Evolutionary conservation across 208 protist genomes (phyloP).

Genomic region (Trypanosoma vivax): DNA sequence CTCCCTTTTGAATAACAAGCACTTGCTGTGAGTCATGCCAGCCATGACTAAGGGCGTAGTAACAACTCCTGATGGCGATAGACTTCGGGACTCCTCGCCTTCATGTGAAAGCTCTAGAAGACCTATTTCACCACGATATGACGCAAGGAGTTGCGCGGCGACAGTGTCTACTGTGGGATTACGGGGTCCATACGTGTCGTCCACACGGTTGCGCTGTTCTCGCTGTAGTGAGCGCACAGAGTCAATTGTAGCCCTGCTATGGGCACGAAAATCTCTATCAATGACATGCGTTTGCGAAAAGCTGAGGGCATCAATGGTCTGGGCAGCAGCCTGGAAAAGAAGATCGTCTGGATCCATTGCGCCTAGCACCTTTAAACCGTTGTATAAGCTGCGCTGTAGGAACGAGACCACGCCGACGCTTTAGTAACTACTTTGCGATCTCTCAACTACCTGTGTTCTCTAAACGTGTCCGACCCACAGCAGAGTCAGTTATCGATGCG

Average conservation of each 20-base stretch:
- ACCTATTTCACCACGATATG: constrained; percentile 69
- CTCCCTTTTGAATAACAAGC: constrained; percentile 71
- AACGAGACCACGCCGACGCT: background rate
- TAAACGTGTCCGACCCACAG: too few species aligned
- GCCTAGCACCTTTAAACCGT: background rate
- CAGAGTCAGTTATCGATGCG: too few species aligned
- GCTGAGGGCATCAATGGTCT: constrained; percentile 61
- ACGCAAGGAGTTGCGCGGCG: constrained; percentile 49
- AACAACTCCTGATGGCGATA: constrained; percentile 17
- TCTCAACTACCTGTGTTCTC: background rate
- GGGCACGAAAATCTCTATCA: constrained; percentile 68
- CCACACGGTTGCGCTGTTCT: constrained; percentile 72
- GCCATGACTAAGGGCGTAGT: too few species aligned
- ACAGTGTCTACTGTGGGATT: constrained; percentile 47
- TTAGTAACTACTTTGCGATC: background rate
- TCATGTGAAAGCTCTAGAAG: constrained; percentile 54
- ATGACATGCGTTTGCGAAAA: constrained; percentile 72
- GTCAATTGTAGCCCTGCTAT: constrained; percentile 53
- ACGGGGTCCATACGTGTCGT: constrained; percentile 54
- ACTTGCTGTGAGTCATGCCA: constrained; percentile 62
- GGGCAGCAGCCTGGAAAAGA: constrained; percentile 24
- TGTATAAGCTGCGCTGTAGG: background rate
- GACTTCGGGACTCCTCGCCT: constrained; percentile 19
- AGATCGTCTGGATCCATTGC: constrained; percentile 15
- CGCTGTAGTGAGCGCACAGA: constrained; percentile 60